Conservation (phyloP, 257 asterid genomes). For the Lavandula angustifolia region DNA sequence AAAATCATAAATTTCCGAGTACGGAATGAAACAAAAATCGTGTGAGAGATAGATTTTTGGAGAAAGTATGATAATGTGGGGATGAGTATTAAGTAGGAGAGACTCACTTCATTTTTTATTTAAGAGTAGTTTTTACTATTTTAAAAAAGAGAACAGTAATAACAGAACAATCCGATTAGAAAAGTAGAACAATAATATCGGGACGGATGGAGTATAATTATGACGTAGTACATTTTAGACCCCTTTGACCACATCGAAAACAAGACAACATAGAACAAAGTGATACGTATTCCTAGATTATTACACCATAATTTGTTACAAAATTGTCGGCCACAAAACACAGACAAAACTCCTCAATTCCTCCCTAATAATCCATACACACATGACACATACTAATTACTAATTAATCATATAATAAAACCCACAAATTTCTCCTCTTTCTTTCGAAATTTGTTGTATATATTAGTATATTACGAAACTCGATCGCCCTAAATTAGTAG, state of each 20-base stretch:
- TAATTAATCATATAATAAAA: background rate
- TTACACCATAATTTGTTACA: constrained; percentile 35
- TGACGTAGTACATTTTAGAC: constrained; percentile 5
- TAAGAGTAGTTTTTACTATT: too few species aligned
- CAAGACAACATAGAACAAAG: constrained; percentile 23
- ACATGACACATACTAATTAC: background rate
- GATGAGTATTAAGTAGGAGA: too few species aligned
- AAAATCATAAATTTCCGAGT: too few species aligned
- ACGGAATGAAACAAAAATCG: too few species aligned
- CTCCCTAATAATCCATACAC: constrained; percentile 37
- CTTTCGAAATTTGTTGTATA: constrained; percentile 20
- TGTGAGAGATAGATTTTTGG: too few species aligned
- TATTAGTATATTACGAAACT: too few species aligned
- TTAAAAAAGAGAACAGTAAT: too few species aligned
- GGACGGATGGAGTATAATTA: too few species aligned
- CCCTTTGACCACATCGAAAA: constrained; percentile 39
- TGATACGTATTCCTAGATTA: constrained; percentile 24
- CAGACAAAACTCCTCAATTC: constrained; percentile 45
- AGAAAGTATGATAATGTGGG: too few species aligned
- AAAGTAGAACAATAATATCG: too few species aligned
- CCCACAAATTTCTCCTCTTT: background rate
- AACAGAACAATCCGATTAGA: too few species aligned
- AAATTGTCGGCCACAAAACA: constrained; percentile 58
- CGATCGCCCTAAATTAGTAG: background rate
- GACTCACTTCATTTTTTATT: too few species aligned